Base-by-base conservation (phyloP, 768 basidiomycete species). In the Amanita exitialis region DNA sequence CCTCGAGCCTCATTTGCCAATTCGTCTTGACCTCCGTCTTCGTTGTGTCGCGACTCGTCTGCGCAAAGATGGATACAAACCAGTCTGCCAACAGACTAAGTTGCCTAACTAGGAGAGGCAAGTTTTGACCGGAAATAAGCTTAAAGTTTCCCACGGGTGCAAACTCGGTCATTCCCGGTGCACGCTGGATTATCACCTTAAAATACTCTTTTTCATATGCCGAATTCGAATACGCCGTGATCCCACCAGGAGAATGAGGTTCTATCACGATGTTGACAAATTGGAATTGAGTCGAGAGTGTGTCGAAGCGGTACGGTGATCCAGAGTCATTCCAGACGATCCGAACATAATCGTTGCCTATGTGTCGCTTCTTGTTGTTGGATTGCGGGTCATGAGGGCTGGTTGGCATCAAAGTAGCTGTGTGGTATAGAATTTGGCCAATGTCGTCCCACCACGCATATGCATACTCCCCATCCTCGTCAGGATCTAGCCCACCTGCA, bases 391-490 rank as follows among this genome's bases (percentile, higher is more conserved):
- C 90, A 49, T 82, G 66, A 6, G 67, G 56, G 42, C 72, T 73
- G 49, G 82, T 86, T 3, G 96, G 96, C 95, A 98, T 98, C 73
- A 99, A 83, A 2, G 96, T 98, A 7, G 95, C 89, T 2, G 92
- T 86, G 66, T 98, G 96, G 64, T 89, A 99, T 49, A 97, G 76
- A 54, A 96, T 81, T 62, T 98, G 94, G 3, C 87, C 83, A 45
- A 97, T 93, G 60, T 97, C 93, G 64, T 98, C 93, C 90, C 94
- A 96, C 94, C 95, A 99, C 0, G 94, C 92, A 62, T 98, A 98
- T 0, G 95, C 90, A 61, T 94, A 96, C 65, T 93, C 88, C 12
- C 96, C 96, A 60, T 99, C 93, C 59, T 87, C 80, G 54, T 92
- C 89, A 6, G 90, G 82, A 61, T 92, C 86, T 21, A 98, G 75